These are phyloP conservation scores for Fusarium concolor DNA, from an alignment of 2,329 filamentous ascomycete genomes.

Conservation along the genomic window DNA sequence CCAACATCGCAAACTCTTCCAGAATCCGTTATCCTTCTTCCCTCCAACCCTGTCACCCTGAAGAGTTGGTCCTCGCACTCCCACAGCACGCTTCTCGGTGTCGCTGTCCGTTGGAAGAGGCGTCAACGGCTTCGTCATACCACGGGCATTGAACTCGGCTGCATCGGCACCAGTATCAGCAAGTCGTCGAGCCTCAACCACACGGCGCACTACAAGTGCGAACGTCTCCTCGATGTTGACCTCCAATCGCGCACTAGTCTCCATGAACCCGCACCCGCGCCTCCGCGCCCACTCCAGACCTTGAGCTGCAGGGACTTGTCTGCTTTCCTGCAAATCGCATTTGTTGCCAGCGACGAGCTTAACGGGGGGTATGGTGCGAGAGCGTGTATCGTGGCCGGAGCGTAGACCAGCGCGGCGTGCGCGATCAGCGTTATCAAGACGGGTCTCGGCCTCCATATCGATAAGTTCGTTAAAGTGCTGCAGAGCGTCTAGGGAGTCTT, in stretches of 20 bases:
- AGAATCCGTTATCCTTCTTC: conserved; percentile 60
- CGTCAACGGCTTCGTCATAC: conserved; percentile 69
- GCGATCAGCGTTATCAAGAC: conserved; percentile 70
- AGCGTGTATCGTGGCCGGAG: conserved; percentile 50
- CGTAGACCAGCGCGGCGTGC: conserved; percentile 58
- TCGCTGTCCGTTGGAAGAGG: conserved; percentile 59
- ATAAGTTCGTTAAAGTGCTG: conserved; percentile 86
- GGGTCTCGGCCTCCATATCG: conserved; percentile 81
- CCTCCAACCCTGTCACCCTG: conserved; percentile 57
- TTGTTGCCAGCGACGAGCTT: conserved; percentile 91
- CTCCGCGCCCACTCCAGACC: conserved; percentile 82
- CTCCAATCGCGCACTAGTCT: conserved; percentile 84
- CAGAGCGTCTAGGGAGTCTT: conserved; percentile 75
- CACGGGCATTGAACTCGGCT: conserved; percentile 60
- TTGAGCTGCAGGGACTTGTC: conserved; percentile 75
- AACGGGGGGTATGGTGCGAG: conserved; percentile 73
- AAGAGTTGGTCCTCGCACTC: conserved; percentile 58
- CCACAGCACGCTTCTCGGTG: conserved; percentile 60
- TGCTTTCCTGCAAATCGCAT: conserved; percentile 79
- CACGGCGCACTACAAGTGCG: conserved; percentile 73
- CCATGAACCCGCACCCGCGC: conserved; percentile 86
- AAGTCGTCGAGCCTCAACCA: conserved; percentile 66
- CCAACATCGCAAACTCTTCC: conserved; percentile 69
- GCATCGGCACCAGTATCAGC: conserved; percentile 61
- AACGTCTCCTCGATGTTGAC: conserved; percentile 94